phyloP scores from a whole-genome alignment of 2,329 filamentous ascomycete species.

The Fusarium sp. region DNA sequence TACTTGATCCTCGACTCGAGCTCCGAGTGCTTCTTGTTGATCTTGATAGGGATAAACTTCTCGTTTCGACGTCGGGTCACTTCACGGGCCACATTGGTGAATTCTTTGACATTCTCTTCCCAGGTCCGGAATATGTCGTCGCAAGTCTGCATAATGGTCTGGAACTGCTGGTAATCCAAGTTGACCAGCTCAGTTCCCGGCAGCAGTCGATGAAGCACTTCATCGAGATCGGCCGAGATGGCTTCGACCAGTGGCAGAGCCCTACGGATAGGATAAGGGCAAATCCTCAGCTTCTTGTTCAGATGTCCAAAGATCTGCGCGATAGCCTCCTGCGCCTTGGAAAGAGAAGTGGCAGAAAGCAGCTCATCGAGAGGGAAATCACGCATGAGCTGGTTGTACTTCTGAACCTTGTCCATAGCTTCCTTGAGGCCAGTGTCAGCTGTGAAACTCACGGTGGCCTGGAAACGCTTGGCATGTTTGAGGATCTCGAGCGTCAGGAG shows the following conservation, averaged over 20 bases:
- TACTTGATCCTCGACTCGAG: conserved; percentile 93
- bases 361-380: conserved; percentile 97
- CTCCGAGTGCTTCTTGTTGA: conserved; percentile 85
- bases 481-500: conserved; percentile 92
- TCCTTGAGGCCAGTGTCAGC: conserved; percentile 97
- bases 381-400: conserved; percentile 98
- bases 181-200: conserved; percentile 91
- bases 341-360: conserved; percentile 87
- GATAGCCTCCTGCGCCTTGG: conserved; percentile 90
- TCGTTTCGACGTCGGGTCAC: conserved; percentile 93
- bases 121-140: conserved; percentile 90
- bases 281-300: conserved; percentile 98
- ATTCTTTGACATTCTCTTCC: conserved; percentile 97
- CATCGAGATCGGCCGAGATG: conserved; percentile 92
- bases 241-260: conserved; percentile 95
- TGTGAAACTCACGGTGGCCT: conserved; percentile 95
- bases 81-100: conserved; percentile 96
- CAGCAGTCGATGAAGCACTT: conserved; percentile 84
- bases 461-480: conserved; percentile 96
- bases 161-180: conserved; percentile 91
- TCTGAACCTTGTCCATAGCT: conserved; percentile 94
- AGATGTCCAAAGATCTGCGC: conserved; percentile 91
- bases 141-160: conserved; percentile 82
- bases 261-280: conserved; percentile 91
- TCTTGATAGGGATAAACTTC: conserved; percentile 99